Evolutionary conservation across 768 basidiomycete species (phyloP).

Genomic region (Solioccasus polychromus): DNA sequence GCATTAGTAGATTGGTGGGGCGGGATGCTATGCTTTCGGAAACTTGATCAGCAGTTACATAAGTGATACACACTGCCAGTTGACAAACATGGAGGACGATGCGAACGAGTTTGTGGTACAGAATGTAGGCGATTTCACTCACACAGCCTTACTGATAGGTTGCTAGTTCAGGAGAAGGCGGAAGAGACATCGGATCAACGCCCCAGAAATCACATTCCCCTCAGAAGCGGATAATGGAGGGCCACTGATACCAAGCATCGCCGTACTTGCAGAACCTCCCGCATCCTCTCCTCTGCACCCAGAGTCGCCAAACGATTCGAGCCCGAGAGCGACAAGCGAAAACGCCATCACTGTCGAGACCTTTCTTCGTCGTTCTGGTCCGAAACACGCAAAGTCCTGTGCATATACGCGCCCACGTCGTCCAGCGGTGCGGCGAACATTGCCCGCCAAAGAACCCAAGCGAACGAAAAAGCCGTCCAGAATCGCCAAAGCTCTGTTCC

Average conservation of each 20-base stretch:
- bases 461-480: background rate
- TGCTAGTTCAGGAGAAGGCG: conserved; percentile 27
- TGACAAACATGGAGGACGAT: conserved; percentile 14
- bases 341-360: conserved; percentile 24
- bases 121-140: background rate
- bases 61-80: too few relatives aligned
- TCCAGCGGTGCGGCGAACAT: background rate
- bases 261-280: conserved; percentile 9
- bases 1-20: too few relatives aligned
- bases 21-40: too few relatives aligned
- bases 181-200: conserved; percentile 16
- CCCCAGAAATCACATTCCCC: too few relatives aligned
- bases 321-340: background rate
- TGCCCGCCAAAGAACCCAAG: background rate
- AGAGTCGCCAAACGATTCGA: background rate
- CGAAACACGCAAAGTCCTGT: background rate
- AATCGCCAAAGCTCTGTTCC: conserved; percentile 16
- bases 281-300: background rate
- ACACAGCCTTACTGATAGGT: background rate
- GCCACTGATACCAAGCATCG: conserved; percentile 18
- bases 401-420: conserved; percentile 20
- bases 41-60: too few relatives aligned
- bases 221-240: background rate
- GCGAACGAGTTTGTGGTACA: conserved; percentile 25
- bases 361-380: conserved; percentile 19